Conservation (phyloP, 1,139 yeast genomes). For the Protomyces inouyei region DNA sequence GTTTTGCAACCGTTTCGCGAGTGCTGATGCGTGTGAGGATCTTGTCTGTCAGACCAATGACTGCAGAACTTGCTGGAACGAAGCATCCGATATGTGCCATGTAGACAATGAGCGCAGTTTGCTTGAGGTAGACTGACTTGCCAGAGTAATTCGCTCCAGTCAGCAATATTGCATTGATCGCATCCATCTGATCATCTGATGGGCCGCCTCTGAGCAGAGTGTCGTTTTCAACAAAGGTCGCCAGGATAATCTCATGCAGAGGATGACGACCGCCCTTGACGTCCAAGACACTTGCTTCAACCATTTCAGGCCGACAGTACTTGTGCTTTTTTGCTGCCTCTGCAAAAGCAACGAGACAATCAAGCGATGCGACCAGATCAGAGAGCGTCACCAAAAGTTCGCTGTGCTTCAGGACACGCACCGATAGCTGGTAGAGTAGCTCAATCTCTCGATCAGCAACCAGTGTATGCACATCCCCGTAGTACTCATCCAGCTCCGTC, state of each 20-base stretch:
- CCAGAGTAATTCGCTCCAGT: conserved; percentile 99
- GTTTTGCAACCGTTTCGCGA: conserved; percentile 44
- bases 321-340: conserved; percentile 39
- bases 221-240: conserved; percentile 43
- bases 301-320: conserved; percentile 44
- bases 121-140: conserved; percentile 88
- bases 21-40: conserved; percentile 76
- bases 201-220: conserved; percentile 35
- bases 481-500: conserved; percentile 40
- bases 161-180: conserved; percentile 72
- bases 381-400: conserved; percentile 34
- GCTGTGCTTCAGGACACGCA: conserved; percentile 35
- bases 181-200: conserved; percentile 48
- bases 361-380: conserved; percentile 40
- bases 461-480: conserved; percentile 45
- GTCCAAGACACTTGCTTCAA: conserved; percentile 35
- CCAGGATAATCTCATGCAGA: conserved; percentile 42
- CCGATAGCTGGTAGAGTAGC: conserved; percentile 41
- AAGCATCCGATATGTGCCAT: conserved; percentile 74
- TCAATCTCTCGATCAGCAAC: conserved; percentile 45
- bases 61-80: conserved; percentile 71
- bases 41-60: conserved; percentile 79
- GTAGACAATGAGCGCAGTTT: conserved; percentile 79
- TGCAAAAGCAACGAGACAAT: conserved; percentile 43
- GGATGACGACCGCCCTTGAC: conserved; percentile 43